Conservation (phyloP, 192 early-diverging fungal genomes). For the Obelidium mucronatum region DNA sequence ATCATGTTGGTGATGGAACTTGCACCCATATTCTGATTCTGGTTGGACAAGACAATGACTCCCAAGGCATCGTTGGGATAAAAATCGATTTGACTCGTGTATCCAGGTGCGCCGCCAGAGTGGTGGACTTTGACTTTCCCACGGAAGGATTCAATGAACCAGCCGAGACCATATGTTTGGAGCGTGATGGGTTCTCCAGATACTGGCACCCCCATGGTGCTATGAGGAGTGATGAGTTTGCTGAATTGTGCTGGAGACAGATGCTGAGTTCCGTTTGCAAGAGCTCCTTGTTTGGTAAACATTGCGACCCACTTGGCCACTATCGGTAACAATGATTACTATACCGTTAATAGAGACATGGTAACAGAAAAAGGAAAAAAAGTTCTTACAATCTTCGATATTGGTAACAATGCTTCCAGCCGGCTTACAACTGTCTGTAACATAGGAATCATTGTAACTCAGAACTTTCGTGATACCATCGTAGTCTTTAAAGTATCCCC, state of each 20-base stretch:
- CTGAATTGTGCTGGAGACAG: neutral
- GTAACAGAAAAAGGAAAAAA: neutral
- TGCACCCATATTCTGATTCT: neutral
- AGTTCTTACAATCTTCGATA: neutral
- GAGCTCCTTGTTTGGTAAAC: constrained; percentile 1
- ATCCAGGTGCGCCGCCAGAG: constrained; percentile 12
- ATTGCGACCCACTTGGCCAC: constrained; percentile 29
- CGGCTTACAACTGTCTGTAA: neutral
- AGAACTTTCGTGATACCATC: neutral
- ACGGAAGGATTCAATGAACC: constrained; percentile 22
- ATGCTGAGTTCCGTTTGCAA: constrained; percentile 5
- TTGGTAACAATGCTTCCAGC: neutral
- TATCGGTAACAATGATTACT: neutral
- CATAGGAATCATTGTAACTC: constrained; percentile 1
- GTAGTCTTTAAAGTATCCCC: neutral
- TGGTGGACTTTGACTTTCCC: constrained; percentile 11
- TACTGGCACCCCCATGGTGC: neutral
- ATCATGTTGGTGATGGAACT: neutral
- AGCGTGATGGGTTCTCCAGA: neutral
- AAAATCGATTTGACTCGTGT: neutral
- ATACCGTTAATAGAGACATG: neutral
- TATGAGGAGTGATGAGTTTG: neutral
- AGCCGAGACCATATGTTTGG: constrained; percentile 16
- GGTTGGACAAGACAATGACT: constrained; percentile 31
- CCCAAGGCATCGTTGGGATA: constrained; percentile 23